Base-by-base conservation (phyloP, 1,284 basidiomycete species). In the Sparassis latifolia region DNA sequence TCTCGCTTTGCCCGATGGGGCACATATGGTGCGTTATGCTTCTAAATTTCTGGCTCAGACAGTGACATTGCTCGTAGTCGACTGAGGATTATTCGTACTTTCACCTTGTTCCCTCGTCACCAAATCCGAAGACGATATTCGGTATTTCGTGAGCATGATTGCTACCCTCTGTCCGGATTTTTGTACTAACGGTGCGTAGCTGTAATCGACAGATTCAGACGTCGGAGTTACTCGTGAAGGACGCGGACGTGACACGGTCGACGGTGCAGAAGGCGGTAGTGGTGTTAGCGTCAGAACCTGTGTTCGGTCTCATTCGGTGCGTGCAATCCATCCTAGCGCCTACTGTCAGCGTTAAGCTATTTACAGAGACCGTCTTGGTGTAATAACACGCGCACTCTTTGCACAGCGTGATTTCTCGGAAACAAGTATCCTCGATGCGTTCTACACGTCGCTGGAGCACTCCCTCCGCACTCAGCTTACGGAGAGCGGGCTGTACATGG, bases 261-360 rank as follows among this genome's bases (percentile, higher is more conserved):
- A 98, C 89, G 10, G 96, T 99, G 0, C 96, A 99, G 68, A 99
- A 99, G 66, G 96, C 97, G 0, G 90, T 99, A 3, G 92, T 99
- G 0, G 90, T 99, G 2, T 75, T 99, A 35, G 94, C 92, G 2
- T 86, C 86, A 3, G 92, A 91, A 61, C 92, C 92, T 0, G 79
- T 94, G 1, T 96, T 95, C 64, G 91, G 90, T 28, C 87, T 88
- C 38, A 89, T 92, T 68, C 77, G 89, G 85, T 86, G 45, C 33
- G 76, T 59, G 9, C 32, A 29, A 42, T 31, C 29, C 20, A 3
- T 7, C 30, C n/a, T 1, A 4, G 4, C 5, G 35, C 12, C 30
- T 10, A 20, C 10, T 27, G 20, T 40, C 12, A 28, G n/a, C 30
- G 45, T 37, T 42, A 42, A 31, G 6, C 42, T 40, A 6, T 45